Conservation (phyloP, 805 yeast genomes). For the Candida succiphila region DNA sequence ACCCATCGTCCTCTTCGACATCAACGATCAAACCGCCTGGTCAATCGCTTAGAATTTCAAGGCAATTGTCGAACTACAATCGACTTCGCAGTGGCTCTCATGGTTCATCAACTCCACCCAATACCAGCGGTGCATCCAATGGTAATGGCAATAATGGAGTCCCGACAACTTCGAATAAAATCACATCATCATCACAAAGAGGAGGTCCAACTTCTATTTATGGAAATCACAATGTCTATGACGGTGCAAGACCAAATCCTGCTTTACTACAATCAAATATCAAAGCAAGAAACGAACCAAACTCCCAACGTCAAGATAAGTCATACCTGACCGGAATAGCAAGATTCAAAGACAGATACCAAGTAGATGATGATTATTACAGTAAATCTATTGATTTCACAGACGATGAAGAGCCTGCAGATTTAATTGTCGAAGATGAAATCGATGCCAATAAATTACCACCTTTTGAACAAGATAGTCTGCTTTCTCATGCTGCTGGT, state of each 20-base stretch:
- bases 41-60: neutral
- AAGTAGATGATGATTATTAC: slow-evolving; percentile 40
- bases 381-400: slow-evolving; percentile 33
- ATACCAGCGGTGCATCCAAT: too few relatives aligned
- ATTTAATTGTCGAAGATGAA: slow-evolving; percentile 16
- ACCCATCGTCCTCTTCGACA: neutral
- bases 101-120: too few relatives aligned
- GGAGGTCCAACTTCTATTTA: too few relatives aligned
- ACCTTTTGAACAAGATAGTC: slow-evolving; percentile 7
- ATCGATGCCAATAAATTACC: slow-evolving; percentile 10
- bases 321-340: slow-evolving; percentile 37
- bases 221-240: too few relatives aligned
- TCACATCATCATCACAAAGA: neutral
- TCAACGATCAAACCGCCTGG: too few relatives aligned
- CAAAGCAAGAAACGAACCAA: slow-evolving; percentile 23
- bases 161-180: neutral
- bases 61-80: neutral
- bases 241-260: slow-evolving; percentile 16
- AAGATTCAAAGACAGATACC: slow-evolving; percentile 20
- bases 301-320: slow-evolving; percentile 44
- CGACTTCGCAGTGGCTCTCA: neutral
- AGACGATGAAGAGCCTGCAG: slow-evolving; percentile 22
- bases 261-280: slow-evolving; percentile 21
- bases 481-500: too few relatives aligned
- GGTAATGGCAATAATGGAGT: neutral